Evolutionary conservation across 179 eudicot species (phyloP), one percentile per base, ranked within the genome.

Genomic region (Pouteria campechiana): DNA sequence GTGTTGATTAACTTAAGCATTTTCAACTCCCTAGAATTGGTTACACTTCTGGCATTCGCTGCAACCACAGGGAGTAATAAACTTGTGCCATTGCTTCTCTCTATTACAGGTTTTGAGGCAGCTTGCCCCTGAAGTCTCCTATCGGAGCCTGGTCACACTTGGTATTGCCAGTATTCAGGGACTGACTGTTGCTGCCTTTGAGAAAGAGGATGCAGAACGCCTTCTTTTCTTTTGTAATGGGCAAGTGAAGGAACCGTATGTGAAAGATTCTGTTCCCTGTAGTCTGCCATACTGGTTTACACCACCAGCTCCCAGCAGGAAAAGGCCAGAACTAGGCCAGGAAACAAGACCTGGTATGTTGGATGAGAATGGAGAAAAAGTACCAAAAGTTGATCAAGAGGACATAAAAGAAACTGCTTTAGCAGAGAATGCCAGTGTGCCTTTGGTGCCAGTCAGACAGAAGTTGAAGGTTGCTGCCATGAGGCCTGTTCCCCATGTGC

Each of bases 151-250:
- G 23, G 95, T 76, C 36, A 87, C 87, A 22, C 89, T 90, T 38
- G 98, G 98, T 24, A 63, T 90, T 45, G 93, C 93, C 37, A 55
- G 98, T 58, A 56, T 90, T 46, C 98, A 90, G 52, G 95, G 97
- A 43, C 41, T 76, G 51, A 83, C 93, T 48, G 97, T 89, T 44
- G 85, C 95, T 46, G 72, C 97, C 27, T 89, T 89, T 62, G 78
- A 74, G 64, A 74, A 63, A 70, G 79, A 76, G 45, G 97, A 89
- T 56, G 89, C 93, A 22, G 79, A 76, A 2, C 76, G 97, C 25
- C 72, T 89, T 34, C 83, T 89, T 43, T 79, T 78, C 68, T 85
- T 86, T 64, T 72, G 69, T 54, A 21, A 50, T 21, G 72, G 43
- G 46, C 73, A 53, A 37, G 67, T 14, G 19, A 67, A 54, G 37